These are phyloP conservation scores for Xylaria sp. DNA, from an alignment of 2,329 filamentous ascomycete genomes.

Conservation along the genomic window DNA sequence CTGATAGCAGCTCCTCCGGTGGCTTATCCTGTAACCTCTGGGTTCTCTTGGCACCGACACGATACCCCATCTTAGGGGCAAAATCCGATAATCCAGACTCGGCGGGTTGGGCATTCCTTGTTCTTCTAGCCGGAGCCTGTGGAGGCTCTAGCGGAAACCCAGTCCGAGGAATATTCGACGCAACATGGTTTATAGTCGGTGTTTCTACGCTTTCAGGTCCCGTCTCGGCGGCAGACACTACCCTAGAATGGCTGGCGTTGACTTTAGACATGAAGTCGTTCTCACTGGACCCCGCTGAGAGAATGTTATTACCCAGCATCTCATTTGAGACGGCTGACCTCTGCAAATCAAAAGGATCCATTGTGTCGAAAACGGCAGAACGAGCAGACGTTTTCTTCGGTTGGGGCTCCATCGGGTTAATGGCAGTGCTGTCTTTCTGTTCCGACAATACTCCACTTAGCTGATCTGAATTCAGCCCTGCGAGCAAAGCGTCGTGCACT, in stretches of 20 bases:
- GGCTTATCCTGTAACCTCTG: conserved; percentile 38
- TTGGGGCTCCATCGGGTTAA: conserved; percentile 44
- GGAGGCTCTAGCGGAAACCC: conserved; percentile 47
- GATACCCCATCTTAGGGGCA: conserved; percentile 67
- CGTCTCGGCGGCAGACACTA: conserved; percentile 43
- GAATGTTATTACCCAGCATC: conserved; percentile 43
- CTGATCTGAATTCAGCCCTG: conserved; percentile 48
- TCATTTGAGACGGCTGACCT: conserved; percentile 46
- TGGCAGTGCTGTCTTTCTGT: conserved; percentile 40
- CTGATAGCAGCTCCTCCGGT: conserved; percentile 47
- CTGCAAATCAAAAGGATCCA: conserved; percentile 57
- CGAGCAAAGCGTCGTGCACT: conserved; percentile 59
- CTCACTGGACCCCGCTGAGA: conserved; percentile 47
- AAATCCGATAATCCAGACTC: conserved; percentile 58
- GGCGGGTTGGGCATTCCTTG: conserved; percentile 55
- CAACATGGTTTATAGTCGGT: conserved; percentile 54
- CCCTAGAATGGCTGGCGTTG: conserved; percentile 52
- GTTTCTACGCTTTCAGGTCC: conserved; percentile 66
- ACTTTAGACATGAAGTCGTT: conserved; percentile 62
- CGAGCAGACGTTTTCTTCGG: conserved; percentile 47
- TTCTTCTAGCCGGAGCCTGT: conserved; percentile 56
- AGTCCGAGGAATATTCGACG: conserved; percentile 40
- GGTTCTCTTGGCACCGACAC: conserved; percentile 49
- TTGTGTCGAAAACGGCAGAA: conserved; percentile 40
- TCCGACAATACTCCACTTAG: conserved; percentile 38